A percentile compares a stretch with the other conserved stretches of the same genome.
phyloP scores from a whole-genome alignment of 192 early-diverging fungal species.

The Gamsiella multidivaricata region DNA sequence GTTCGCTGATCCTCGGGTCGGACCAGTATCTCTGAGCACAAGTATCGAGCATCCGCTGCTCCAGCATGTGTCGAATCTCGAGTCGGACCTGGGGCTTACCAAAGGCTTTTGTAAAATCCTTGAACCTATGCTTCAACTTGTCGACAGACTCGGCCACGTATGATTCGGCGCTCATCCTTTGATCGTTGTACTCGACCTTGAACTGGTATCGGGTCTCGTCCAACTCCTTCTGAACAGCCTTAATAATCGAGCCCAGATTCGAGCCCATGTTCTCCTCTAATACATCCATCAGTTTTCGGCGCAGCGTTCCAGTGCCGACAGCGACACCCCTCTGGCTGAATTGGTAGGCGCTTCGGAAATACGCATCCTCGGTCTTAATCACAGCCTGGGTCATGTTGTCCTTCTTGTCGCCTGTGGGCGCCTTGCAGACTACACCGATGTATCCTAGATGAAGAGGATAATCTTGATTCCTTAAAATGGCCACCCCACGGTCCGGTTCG shows the following conservation, averaged over 20 bases:
- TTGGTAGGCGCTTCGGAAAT: slow-evolving; percentile 63
- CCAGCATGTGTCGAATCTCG: slow-evolving; percentile 92
- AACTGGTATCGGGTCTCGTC: slow-evolving; percentile 97
- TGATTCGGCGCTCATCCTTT: slow-evolving; percentile 92
- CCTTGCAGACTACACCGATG: slow-evolving; percentile 94
- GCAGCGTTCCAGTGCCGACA: slow-evolving; percentile 88
- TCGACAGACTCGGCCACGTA: slow-evolving; percentile 97
- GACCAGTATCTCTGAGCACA: slow-evolving; percentile 94
- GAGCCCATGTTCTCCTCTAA: slow-evolving; percentile 93
- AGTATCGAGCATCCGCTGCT: slow-evolving; percentile 89
- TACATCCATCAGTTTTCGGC: slow-evolving; percentile 88
- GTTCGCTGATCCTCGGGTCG: slow-evolving; percentile 73
- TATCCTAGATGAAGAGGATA: slow-evolving; percentile 96
- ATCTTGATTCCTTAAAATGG: slow-evolving; percentile 88
- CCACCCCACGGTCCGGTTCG: slow-evolving; percentile 78
- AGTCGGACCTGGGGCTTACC: slow-evolving; percentile 93
- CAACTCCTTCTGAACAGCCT: slow-evolving; percentile 93
- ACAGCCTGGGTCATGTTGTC: slow-evolving; percentile 65
- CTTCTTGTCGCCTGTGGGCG: slow-evolving; percentile 49
- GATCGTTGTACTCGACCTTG: slow-evolving; percentile 99
- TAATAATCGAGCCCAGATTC: slow-evolving; percentile 84
- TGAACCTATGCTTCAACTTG: slow-evolving; percentile 92
- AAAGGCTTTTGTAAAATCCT: slow-evolving; percentile 91
- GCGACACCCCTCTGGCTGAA: slow-evolving; percentile 74
- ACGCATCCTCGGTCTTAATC: slow-evolving; percentile 65